Evolutionary conservation across 805 yeast genomes (phyloP).

Genomic region (Candida mattraensis): DNA sequence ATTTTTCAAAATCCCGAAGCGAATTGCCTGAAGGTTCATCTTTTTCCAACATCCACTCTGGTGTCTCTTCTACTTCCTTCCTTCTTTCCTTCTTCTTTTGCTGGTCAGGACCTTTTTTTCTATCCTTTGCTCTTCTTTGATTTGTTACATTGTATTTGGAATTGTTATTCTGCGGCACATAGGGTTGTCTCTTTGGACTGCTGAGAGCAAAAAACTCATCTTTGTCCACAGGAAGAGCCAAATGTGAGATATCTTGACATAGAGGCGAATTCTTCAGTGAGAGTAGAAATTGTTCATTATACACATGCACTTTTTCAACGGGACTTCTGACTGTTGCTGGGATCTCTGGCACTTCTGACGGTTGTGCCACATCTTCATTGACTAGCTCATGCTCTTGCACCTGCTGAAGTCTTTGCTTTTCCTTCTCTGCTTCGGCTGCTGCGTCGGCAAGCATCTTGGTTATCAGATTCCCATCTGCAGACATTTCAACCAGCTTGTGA

Average conservation of each 20-base stretch:
- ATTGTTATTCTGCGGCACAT: conserved; percentile 14
- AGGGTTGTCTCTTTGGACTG: conserved; percentile 37
- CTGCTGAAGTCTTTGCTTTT: conserved; percentile 13
- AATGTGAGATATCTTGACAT: conserved; percentile 30
- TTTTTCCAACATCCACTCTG: conserved; percentile 40
- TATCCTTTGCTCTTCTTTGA: conserved; percentile 17
- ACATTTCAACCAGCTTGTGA: neutral
- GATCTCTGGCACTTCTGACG: neutral
- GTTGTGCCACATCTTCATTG: conserved; percentile 1
- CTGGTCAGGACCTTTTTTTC: conserved; percentile 17
- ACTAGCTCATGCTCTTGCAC: conserved; percentile 6
- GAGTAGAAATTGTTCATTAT: conserved; percentile 33
- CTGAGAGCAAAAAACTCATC: conserved; percentile 15
- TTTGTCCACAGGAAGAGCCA: conserved; percentile 43
- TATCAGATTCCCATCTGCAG: conserved; percentile 24
- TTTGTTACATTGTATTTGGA: conserved; percentile 12
- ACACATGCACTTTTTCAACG: conserved; percentile 18
- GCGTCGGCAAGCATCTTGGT: conserved; percentile 34
- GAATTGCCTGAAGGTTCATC: conserved; percentile 46
- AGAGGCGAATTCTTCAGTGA: conserved; percentile 38
- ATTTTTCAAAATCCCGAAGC: conserved; percentile 56
- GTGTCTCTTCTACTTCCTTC: conserved; percentile 33
- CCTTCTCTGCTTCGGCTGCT: conserved; percentile 33
- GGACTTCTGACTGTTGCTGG: neutral
- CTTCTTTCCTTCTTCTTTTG: conserved; percentile 13